Conservation (phyloP, 768 basidiomycete species). For the Leccinum truebloodii region DNA sequence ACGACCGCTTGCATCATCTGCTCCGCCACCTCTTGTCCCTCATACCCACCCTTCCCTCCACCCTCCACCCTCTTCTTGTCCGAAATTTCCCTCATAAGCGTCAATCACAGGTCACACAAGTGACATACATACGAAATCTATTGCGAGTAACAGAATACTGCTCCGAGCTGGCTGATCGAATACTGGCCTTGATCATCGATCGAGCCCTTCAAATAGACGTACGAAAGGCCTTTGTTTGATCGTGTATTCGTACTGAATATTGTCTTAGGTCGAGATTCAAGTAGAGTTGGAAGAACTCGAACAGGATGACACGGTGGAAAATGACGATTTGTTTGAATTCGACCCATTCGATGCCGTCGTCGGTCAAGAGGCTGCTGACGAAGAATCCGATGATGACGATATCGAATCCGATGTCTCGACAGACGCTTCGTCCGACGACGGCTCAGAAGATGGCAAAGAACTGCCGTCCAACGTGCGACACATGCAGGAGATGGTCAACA, state of each 20-base stretch:
- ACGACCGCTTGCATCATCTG: slow-evolving; percentile 84
- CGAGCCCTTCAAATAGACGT: slow-evolving; percentile 97
- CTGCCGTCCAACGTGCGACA: slow-evolving; percentile 58
- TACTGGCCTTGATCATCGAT: slow-evolving; percentile 86
- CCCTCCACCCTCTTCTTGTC: slow-evolving; percentile 81
- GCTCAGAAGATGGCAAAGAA: slow-evolving; percentile 44
- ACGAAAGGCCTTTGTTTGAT: slow-evolving; percentile 31
- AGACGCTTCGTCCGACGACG: slow-evolving; percentile 75
- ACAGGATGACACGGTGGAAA: slow-evolving; percentile 54
- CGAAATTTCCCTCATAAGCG: slow-evolving; percentile 93
- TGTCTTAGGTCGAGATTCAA: slow-evolving; percentile 86
- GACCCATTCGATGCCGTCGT: slow-evolving; percentile 87
- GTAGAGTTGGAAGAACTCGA: slow-evolving; percentile 93
- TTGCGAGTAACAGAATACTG: slow-evolving; percentile 85
- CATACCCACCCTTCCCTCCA: slow-evolving; percentile 88
- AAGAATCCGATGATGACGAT: slow-evolving; percentile 56
- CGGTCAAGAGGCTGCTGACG: slow-evolving; percentile 69
- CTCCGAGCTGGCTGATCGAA: slow-evolving; percentile 79
- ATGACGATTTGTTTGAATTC: slow-evolving; percentile 64
- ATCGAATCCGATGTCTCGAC: slow-evolving; percentile 56
- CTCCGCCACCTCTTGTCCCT: slow-evolving; percentile 85
- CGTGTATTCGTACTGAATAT: background rate
- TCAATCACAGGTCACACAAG: slow-evolving; percentile 74
- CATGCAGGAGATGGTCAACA: slow-evolving; percentile 85
- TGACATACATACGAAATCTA: slow-evolving; percentile 89